Base-by-base conservation (phyloP, 2,329 filamentous ascomycete species). In the Colletotrichum sp. region DNA sequence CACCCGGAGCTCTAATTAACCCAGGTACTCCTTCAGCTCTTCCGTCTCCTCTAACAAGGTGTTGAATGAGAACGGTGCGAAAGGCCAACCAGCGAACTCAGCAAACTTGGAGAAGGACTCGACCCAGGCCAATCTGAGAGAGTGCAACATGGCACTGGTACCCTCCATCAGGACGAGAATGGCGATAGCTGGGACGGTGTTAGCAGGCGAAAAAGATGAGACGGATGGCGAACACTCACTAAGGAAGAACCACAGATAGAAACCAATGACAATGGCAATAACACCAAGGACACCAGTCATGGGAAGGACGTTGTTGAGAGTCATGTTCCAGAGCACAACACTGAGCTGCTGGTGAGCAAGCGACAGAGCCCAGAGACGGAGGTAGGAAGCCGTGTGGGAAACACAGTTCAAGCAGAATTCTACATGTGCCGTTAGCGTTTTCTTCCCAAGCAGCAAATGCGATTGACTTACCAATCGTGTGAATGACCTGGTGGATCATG, bases 361-460 rank as follows among this genome's bases (percentile, higher is more conserved):
- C 3, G 97, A 99, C 80, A 99, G 87, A 36, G 97, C 97, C 97
- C 97, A 99, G 60, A 99, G 94, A 89, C 97, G 97, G 64, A 99
- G 94, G 87, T 99, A 99, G 2, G 97, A 99, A 6, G 97, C 97
- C 6, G 98, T 99, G 87, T 99, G 97, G 34, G 97, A 99, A 78
- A 99, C 96, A 85, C 96, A 99, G 90, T 99, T 99, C 81, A 99
- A 91, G 84, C 97, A 99, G 89, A 99, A 99, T 90, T 99, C 95
- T 96, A 79, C 6, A 18, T 7, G 71, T 9, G 30, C 16, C 36
- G 77, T 88, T 83, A 88, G 83, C 66, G 62, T 72, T 28, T 1
- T 6, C n/a, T 2, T 12, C 10, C 34, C 21, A 32, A 26, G 5
- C 36, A 49, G 13, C 44, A 7, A 6, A 6, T 12, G 32, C 36